Evolutionary conservation across 805 yeast species (phyloP).

Genomic region (Candida xyloterini): DNA sequence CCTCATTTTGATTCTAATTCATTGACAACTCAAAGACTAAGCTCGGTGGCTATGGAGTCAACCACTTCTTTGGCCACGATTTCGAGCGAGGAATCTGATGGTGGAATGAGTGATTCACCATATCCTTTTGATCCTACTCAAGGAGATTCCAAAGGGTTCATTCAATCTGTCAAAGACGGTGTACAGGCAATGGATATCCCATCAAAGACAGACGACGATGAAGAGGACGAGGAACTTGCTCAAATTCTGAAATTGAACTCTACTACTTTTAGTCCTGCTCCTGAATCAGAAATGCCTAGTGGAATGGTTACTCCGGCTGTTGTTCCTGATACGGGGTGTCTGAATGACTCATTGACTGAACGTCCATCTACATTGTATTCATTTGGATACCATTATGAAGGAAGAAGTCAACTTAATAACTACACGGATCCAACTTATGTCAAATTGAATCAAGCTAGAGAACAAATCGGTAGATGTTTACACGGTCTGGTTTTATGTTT

Average conservation of each 20-base stretch:
- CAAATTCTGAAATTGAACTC: neutral
- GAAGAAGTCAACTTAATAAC: constrained; percentile 21
- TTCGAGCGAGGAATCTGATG: neutral
- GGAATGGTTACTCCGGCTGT: constrained; percentile 28
- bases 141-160: neutral
- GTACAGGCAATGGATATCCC: neutral
- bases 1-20: constrained; percentile 45
- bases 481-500: constrained; percentile 55
- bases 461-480: constrained; percentile 49
- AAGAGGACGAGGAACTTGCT: no score
- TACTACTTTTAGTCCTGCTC: constrained; percentile 17
- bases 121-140: neutral
- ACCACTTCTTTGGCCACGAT: constrained; percentile 16
- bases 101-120: neutral
- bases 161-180: no score
- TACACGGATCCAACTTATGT: constrained; percentile 40
- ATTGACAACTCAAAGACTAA: constrained; percentile 27
- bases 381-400: constrained; percentile 30
- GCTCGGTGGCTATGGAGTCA: constrained; percentile 19
- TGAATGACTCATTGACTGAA: constrained; percentile 38
- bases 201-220: neutral
- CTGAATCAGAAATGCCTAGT: constrained; percentile 32
- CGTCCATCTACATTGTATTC: constrained; percentile 27
- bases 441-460: constrained; percentile 58
- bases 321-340: constrained; percentile 40